Evolutionary conservation across 768 basidiomycete species (phyloP).

Genomic region (Tremella fuciformis): DNA sequence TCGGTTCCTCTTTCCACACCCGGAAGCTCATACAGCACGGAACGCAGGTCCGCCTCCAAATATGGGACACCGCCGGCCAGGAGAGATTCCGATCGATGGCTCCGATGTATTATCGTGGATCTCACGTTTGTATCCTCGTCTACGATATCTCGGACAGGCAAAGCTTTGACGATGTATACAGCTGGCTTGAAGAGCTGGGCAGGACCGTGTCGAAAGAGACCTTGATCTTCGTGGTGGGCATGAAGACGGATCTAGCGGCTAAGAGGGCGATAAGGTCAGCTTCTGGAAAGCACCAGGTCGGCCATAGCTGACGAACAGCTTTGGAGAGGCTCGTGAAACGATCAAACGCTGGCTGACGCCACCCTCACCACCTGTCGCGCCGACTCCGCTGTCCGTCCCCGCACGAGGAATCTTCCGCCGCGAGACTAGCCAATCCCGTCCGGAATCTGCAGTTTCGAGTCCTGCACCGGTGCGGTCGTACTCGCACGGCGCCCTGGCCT

Average conservation of each 20-base stretch:
- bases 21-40: conserved; percentile 47
- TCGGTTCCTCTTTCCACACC: conserved; percentile 43
- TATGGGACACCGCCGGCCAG: conserved; percentile 52
- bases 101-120: conserved; percentile 48
- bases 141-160: conserved; percentile 42
- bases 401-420: conserved; percentile 19
- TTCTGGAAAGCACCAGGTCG: no score
- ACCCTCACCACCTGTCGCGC: conserved; percentile 11
- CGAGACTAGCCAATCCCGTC: conserved; percentile 7
- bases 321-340: conserved; percentile 28
- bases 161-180: conserved; percentile 42
- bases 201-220: conserved; percentile 45
- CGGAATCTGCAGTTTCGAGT: background rate
- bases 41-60: conserved; percentile 40
- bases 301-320: conserved; percentile 20
- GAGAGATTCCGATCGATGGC: conserved; percentile 49
- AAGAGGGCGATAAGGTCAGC: conserved; percentile 36
- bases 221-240: conserved; percentile 42
- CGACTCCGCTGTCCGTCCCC: conserved; percentile 24
- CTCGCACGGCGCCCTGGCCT: conserved; percentile 27
- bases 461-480: conserved; percentile 31
- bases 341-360: conserved; percentile 39
- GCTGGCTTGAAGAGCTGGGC: conserved; percentile 43
- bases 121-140: conserved; percentile 44
- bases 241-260: conserved; percentile 36